Base-by-base conservation (phyloP, 441 rosid species). In the Adansonia gregorii region DNA sequence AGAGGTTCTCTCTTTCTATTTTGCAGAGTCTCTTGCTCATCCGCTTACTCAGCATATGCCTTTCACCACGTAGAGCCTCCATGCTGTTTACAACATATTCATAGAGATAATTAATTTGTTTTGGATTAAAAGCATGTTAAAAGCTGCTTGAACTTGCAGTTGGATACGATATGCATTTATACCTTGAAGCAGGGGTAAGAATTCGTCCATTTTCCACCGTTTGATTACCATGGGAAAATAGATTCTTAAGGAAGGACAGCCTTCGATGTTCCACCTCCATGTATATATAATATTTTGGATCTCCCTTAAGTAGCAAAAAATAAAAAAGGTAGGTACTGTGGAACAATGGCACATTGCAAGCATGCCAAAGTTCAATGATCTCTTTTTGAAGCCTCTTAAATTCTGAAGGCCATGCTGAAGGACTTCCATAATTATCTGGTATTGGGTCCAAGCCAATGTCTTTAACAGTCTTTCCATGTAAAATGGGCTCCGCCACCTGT, bases 211-310 rank as follows among this genome's bases (percentile, higher is more conserved):
- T 80, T 80, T 87, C 91, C 2, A 83, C 75, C 8, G 93, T 81
- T 79, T 84, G 85, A 78, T 76, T 85, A 20, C 89, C 87, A 48
- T 65, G 80, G 46, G 83, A 79, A 78, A 87, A 92, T 15, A 88
- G 83, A 56, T 90, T 87, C 85, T 86, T 92, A 10, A 94, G 88
- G 80, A 91, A 86, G 77, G 87, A 76, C 74, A 96, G 77, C 78
- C 95, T 88, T 76, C 94, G 88, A 58, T 85, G 91, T 85, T 96
- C 98, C 31, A 92, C 97, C 81, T 94, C 98, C 97, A 96, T 85
- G 84, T 91, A 94, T 80, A 93, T 84, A n/a, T 93, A 87, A 82
- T 94, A 97, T 67, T 87, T 79, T 4, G 89, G 90, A 81, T 94
- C 94, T 67, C 98, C 97, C 78, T 89, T 89, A 74, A 91, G 35